Conservation (phyloP, 2,329 filamentous ascomycete species). For the Pestalotiopsis sp. region DNA sequence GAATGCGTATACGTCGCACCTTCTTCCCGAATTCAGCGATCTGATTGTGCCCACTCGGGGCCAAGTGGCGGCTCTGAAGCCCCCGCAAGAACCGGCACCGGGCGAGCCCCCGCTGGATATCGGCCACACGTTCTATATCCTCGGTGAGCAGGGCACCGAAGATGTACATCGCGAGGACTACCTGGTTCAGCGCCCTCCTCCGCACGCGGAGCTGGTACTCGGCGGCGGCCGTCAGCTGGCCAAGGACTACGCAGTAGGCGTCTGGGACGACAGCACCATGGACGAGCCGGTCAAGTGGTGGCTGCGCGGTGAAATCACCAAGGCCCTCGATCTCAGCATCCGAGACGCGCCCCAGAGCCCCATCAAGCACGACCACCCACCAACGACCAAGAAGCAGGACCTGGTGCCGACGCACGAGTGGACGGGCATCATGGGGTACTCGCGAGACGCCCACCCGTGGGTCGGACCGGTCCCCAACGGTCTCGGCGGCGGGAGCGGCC, state of each 20-base stretch:
- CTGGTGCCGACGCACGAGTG: conserved; percentile 65
- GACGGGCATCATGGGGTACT: conserved; percentile 82
- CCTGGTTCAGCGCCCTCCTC: conserved; percentile 68
- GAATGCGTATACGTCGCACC: conserved; percentile 80
- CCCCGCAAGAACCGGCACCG: conserved; percentile 43
- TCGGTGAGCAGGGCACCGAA: conserved; percentile 38
- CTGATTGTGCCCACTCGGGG: conserved; percentile 79
- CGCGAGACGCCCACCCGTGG: conserved; percentile 69
- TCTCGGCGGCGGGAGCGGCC: conserved; percentile 52
- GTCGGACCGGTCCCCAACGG: conserved; percentile 66
- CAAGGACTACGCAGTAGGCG: conserved; percentile 53
- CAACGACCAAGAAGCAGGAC: conserved; percentile 33
- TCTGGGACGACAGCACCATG: conserved; percentile 61
- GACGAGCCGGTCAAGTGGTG: conserved; percentile 59
- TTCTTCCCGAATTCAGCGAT: conserved; percentile 70
- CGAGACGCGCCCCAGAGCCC: conserved; percentile 15
- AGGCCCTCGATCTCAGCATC: conserved; percentile 43
- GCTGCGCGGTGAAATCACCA: conserved; percentile 49
- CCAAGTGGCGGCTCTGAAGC: conserved; percentile 68
- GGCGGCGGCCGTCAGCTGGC: conserved; percentile 69
- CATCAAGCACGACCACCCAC: not conserved
- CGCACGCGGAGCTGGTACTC: conserved; percentile 64
- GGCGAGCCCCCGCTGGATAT: conserved; percentile 37
- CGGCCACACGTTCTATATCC: conserved; percentile 65
- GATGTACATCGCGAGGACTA: conserved; percentile 64